phyloP scores from a whole-genome alignment of 257 asterid species.

The Solanum tacnaense region DNA sequence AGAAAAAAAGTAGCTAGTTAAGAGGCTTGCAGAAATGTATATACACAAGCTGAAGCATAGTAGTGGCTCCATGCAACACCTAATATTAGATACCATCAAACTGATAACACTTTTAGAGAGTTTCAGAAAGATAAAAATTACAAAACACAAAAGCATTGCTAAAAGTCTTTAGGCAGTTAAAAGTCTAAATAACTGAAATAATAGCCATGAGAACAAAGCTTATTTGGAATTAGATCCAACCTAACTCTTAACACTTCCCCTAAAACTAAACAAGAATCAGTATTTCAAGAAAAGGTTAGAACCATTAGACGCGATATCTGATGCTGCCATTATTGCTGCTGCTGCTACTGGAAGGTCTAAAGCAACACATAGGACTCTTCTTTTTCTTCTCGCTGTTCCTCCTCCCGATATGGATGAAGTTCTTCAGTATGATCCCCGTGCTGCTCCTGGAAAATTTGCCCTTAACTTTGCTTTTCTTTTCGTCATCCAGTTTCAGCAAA shows the following conservation, averaged over 20 bases:
- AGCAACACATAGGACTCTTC: slow-evolving; percentile 66
- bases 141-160: background rate
- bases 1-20: too few species aligned
- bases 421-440: slow-evolving; percentile 52
- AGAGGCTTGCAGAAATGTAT: background rate
- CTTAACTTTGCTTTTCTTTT: slow-evolving; percentile 43
- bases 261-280: slow-evolving; percentile 15
- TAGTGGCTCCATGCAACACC: background rate
- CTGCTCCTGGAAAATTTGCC: slow-evolving; percentile 43
- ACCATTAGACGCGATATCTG: background rate
- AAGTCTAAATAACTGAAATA: background rate
- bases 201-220: slow-evolving; percentile 6
- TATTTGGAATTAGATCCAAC: slow-evolving; percentile 32
- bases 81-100: background rate
- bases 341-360: slow-evolving; percentile 42
- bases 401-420: slow-evolving; percentile 55
- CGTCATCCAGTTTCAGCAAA: slow-evolving; percentile 59
- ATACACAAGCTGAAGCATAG: background rate
- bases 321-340: background rate
- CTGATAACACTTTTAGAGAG: background rate
- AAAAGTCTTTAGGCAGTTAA: background rate
- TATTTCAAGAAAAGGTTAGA: slow-evolving; percentile 1
- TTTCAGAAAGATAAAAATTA: background rate
- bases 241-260: slow-evolving; percentile 19
- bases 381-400: slow-evolving; percentile 33